A percentile compares a stretch with the other conserved stretches of the same genome.
These are phyloP conservation scores for Mesembryanthemum crystallinum DNA, from an alignment of 148 eudicot species.

Conservation along the genomic window DNA sequence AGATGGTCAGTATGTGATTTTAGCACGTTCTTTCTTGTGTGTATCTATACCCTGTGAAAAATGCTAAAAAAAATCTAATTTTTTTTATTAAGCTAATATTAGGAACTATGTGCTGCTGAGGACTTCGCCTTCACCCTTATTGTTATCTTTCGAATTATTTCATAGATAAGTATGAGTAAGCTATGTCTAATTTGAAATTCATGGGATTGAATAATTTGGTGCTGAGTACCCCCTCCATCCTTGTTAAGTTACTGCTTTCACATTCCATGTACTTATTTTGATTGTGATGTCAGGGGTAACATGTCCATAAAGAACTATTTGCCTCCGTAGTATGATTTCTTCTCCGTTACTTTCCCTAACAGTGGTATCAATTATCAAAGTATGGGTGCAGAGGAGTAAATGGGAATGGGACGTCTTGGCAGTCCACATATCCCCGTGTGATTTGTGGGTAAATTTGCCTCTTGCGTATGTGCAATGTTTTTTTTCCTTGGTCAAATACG, in stretches of 20 bases:
- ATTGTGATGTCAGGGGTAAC: neutral
- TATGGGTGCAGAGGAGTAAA: too few species aligned
- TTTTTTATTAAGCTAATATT: too few species aligned
- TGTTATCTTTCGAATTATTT: neutral
- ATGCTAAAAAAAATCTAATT: neutral
- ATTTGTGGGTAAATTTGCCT: neutral
- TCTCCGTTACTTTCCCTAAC: neutral
- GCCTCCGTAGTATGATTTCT: neutral
- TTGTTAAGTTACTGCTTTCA: neutral
- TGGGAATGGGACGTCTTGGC: too few species aligned
- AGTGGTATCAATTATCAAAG: neutral
- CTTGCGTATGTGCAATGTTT: neutral
- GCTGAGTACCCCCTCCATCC: neutral
- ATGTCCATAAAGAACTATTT: neutral
- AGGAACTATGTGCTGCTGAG: too few species aligned
- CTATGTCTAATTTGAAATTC: neutral
- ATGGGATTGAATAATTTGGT: neutral
- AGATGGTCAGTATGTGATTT: constrained; percentile 71
- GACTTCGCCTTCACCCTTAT: neutral
- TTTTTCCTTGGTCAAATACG: neutral
- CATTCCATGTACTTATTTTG: neutral
- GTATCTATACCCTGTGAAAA: neutral
- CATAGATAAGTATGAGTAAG: neutral
- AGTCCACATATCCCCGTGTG: too few species aligned
- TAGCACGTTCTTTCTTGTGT: neutral